Evolutionary conservation across 768 basidiomycete genomes (phyloP), one percentile per base, ranked within the genome.

Genomic region (Suillus subluteus): DNA sequence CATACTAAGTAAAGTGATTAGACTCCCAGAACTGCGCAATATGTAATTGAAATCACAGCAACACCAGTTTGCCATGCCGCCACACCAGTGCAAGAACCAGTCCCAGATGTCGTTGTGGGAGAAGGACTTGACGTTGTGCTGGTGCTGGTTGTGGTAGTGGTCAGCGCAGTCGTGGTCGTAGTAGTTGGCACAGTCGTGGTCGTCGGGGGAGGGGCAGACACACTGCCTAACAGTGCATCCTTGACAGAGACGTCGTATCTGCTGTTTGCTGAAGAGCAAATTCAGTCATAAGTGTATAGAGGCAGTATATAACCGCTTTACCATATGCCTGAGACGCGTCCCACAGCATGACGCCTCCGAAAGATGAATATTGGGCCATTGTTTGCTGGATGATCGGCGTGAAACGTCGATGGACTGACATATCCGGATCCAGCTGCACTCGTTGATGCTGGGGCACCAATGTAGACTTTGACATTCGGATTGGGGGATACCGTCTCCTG

Each of bases 301-400:
- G 35, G 21, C 16, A 59, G 11, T 6, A 12, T 6, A 12, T 13
- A 52, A 48, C n/a, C 8, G n/a, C 46, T 46, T 32, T 3, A 84
- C 83, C 74, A 44, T 80, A 79, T 4, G 83, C 84, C 73, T 83
- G 80, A 8, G 81, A 84, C 2, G 77, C 80, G 64, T 83, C 83
- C 81, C 81, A 84, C 52, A 76, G 52, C 76, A 76, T 72, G 38
- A 82, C 77, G 9, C 83, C 83, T 0, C 83, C 83, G 73, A 84
- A 84, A 13, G 82, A 82, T 9, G 80, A 77, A 66, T 79, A 84
- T 65, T 78, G 69, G 54, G 70, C 69, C 66, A 74, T 74, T 9
- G 74, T 79, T 66, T 76, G 67, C 59, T 76, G 71, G 5, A 80
- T 71, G 64, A 82, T 78, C 35, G 58, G 69, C 23, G 72, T 73